Evolutionary conservation across 148 eudicot species (phyloP).

Genomic region (Rhododendron molle): DNA sequence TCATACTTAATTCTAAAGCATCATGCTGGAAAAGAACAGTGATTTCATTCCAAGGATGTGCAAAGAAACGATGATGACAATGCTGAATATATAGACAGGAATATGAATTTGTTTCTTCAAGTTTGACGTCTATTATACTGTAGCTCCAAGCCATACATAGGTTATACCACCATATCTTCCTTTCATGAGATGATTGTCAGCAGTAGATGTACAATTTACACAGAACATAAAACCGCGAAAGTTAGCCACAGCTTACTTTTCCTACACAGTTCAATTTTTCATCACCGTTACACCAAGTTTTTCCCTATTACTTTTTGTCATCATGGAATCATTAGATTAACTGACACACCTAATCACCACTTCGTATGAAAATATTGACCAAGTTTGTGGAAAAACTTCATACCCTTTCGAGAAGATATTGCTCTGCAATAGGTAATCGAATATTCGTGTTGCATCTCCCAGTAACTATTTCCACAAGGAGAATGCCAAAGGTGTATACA

Average conservation of each 20-base stretch:
- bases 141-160: neutral
- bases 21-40: neutral
- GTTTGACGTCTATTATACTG: neutral
- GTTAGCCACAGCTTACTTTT: neutral
- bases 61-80: neutral
- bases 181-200: neutral
- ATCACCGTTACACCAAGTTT: neutral
- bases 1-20: neutral
- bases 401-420: constrained; percentile 72
- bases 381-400: neutral
- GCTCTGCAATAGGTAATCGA: constrained; percentile 45
- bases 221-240: neutral
- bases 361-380: neutral
- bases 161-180: neutral
- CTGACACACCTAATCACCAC: neutral
- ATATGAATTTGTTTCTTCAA: neutral
- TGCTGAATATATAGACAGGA: neutral
- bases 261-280: neutral
- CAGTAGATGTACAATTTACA: neutral
- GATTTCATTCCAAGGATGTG: neutral
- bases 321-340: neutral
- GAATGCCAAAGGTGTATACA: constrained; percentile 81
- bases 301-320: neutral
- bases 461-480: constrained; percentile 75
- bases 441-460: constrained; percentile 64